A percentile compares a stretch with the other conserved stretches of the same genome.
These are phyloP conservation scores for Alternaria conjuncta DNA, from an alignment of 2,329 filamentous ascomycete genomes.

Conservation along the genomic window DNA sequence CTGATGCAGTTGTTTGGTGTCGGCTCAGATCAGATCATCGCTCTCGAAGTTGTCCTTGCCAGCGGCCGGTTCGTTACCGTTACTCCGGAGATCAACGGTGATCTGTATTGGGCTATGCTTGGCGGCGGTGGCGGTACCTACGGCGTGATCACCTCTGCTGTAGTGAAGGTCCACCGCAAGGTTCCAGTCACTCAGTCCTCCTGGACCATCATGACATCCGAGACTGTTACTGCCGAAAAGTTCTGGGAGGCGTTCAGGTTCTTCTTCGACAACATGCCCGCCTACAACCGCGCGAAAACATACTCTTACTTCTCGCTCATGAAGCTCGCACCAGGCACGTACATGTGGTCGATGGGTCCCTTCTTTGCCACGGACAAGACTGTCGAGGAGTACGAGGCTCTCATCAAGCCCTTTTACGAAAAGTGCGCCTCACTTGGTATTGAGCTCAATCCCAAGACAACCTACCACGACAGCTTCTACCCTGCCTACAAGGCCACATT, in stretches of 20 bases:
- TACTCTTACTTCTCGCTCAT: slow-evolving; percentile 38
- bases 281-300: slow-evolving; percentile 33
- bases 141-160: slow-evolving; percentile 43
- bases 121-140: slow-evolving; percentile 47
- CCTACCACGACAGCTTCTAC: slow-evolving; percentile 35
- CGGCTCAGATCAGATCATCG: slow-evolving; percentile 45
- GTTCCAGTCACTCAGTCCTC: slow-evolving; percentile 40
- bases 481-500: slow-evolving; percentile 41
- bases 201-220: slow-evolving; percentile 37
- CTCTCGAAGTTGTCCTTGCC: slow-evolving; percentile 44
- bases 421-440: slow-evolving; percentile 32
- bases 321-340: slow-evolving; percentile 28
- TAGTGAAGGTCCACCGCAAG: slow-evolving; percentile 42
- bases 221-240: slow-evolving; percentile 35
- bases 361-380: slow-evolving; percentile 40
- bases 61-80: slow-evolving; percentile 33
- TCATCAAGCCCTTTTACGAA: slow-evolving; percentile 33
- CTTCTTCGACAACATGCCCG: slow-evolving; percentile 31
- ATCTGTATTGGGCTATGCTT: slow-evolving; percentile 49
- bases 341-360: slow-evolving; percentile 34
- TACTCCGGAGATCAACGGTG: slow-evolving; percentile 42
- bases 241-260: slow-evolving; percentile 39
- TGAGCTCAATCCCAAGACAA: slow-evolving; percentile 29
- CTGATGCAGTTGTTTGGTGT: slow-evolving; percentile 55
- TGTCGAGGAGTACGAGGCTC: slow-evolving; percentile 26